These are phyloP conservation scores for Zymoseptoria tritici DNA, from an alignment of 2,329 filamentous ascomycete species.

Conservation along the genomic window DNA sequence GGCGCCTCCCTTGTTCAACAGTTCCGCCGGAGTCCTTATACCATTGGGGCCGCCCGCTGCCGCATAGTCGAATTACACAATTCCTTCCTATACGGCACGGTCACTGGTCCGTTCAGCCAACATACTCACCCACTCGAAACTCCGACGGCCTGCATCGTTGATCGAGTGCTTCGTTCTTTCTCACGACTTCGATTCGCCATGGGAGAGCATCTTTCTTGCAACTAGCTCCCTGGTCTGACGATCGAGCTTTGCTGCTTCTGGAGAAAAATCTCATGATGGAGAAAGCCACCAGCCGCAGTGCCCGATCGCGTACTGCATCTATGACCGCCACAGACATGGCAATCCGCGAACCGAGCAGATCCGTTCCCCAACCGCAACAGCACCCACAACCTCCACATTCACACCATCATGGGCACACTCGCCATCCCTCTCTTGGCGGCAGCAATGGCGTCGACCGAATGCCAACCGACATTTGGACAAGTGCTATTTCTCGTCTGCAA, in stretches of 20 bases:
- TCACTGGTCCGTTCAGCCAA: neutral
- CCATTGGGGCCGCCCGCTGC: neutral
- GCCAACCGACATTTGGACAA: slow-evolving; percentile 27
- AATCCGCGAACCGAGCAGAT: neutral
- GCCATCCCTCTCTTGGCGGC: slow-evolving; percentile 4
- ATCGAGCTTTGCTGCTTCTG: neutral
- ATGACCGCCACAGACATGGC: slow-evolving; percentile 5
- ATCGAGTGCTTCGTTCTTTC: neutral
- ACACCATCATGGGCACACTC: slow-evolving; percentile 6
- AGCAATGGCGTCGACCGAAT: slow-evolving; percentile 10
- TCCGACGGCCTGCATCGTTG: neutral
- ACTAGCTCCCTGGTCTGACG: neutral
- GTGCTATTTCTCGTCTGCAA: slow-evolving; percentile 39
- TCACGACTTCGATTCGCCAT: neutral
- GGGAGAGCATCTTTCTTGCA: neutral
- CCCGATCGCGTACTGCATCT: slow-evolving; percentile 13
- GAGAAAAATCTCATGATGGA: slow-evolving; percentile 10
- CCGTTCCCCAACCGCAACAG: neutral
- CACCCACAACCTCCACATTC: neutral
- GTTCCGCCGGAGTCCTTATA: neutral
- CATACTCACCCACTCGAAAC: neutral
- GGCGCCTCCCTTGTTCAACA: neutral
- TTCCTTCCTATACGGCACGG: neutral
- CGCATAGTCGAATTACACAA: neutral
- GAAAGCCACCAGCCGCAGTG: slow-evolving; percentile 8